A percentile compares a stretch with the other conserved stretches of the same genome.
phyloP scores from a whole-genome alignment of 805 yeast genomes.

The Candida railenensis region DNA sequence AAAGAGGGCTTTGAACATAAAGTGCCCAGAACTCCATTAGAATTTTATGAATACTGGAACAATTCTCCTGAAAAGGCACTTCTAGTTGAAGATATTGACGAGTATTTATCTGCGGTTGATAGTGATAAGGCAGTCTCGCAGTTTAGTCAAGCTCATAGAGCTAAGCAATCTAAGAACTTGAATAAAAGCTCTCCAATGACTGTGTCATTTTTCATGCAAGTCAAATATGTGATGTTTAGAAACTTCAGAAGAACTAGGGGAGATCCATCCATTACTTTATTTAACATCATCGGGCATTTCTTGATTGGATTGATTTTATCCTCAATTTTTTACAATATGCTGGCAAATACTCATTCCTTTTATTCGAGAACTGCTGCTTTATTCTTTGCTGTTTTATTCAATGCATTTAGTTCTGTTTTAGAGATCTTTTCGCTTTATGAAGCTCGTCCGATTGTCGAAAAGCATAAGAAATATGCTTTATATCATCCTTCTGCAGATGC shows the following conservation, averaged over 20 bases:
- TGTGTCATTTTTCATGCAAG: constrained; percentile 52
- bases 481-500: constrained; percentile 68
- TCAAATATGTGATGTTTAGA: constrained; percentile 44
- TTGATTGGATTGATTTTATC: constrained; percentile 55
- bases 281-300: constrained; percentile 43
- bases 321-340: constrained; percentile 57
- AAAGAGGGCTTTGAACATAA: constrained; percentile 34
- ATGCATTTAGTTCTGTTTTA: constrained; percentile 58
- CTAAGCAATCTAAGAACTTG: constrained; percentile 50
- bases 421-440: constrained; percentile 57
- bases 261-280: constrained; percentile 47
- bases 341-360: constrained; percentile 43
- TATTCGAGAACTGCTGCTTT: constrained; percentile 60
- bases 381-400: constrained; percentile 66
- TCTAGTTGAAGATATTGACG: constrained; percentile 17
- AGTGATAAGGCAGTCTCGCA: constrained; percentile 16
- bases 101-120: constrained; percentile 14
- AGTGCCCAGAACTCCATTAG: constrained; percentile 27
- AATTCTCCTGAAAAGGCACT: constrained; percentile 20
- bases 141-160: constrained; percentile 43
- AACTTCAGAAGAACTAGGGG: constrained; percentile 50
- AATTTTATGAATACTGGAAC: constrained; percentile 29
- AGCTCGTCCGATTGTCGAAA: constrained; percentile 57
- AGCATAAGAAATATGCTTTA: constrained; percentile 55
- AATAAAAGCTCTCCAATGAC: constrained; percentile 53